Conservation (phyloP, 768 basidiomycete species). For the Boletus tylopilopsis region DNA sequence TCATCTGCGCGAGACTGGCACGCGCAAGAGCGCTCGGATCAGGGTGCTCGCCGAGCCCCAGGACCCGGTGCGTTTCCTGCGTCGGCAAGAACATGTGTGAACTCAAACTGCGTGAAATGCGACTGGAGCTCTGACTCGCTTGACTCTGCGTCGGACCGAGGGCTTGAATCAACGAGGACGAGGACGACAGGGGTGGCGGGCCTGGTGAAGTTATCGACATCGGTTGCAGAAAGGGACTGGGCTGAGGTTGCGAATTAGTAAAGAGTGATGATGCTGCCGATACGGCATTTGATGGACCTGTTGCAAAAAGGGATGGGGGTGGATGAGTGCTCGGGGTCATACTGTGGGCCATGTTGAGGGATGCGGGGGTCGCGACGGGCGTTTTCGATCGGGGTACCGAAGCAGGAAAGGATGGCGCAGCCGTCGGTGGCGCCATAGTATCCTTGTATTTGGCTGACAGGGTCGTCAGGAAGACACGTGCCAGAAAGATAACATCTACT, state of each 20-base stretch:
- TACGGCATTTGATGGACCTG: constrained; percentile 11
- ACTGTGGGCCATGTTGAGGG: constrained; percentile 18
- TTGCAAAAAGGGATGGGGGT: constrained; percentile 25
- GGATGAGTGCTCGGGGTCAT: constrained; percentile 33
- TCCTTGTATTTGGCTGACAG: constrained; percentile 25
- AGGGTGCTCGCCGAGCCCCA: constrained; percentile 39
- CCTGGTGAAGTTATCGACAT: constrained; percentile 14
- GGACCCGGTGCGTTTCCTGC: constrained; percentile 51
- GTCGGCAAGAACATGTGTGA: constrained; percentile 47
- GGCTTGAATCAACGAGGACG: constrained; percentile 26
- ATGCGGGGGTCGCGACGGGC: constrained; percentile 10
- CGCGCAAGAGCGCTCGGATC: constrained; percentile 57
- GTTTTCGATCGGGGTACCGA: constrained; percentile 17
- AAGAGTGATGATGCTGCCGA: constrained; percentile 18
- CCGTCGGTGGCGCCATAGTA: constrained; percentile 4
- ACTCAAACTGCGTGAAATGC: constrained; percentile 5
- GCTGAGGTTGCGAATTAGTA: constrained; percentile 23
- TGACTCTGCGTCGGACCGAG: constrained; percentile 16
- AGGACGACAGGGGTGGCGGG: constrained; percentile 11
- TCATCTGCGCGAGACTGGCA: constrained; percentile 72
- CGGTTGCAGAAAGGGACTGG: constrained; percentile 28
- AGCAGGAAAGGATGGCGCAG: constrained; percentile 12
- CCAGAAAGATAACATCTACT: constrained; percentile 21
- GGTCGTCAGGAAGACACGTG: background rate
- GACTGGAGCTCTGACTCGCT: constrained; percentile 1